phyloP scores from a whole-genome alignment of 805 yeast species.

The Sugiyamaella smithiae region DNA sequence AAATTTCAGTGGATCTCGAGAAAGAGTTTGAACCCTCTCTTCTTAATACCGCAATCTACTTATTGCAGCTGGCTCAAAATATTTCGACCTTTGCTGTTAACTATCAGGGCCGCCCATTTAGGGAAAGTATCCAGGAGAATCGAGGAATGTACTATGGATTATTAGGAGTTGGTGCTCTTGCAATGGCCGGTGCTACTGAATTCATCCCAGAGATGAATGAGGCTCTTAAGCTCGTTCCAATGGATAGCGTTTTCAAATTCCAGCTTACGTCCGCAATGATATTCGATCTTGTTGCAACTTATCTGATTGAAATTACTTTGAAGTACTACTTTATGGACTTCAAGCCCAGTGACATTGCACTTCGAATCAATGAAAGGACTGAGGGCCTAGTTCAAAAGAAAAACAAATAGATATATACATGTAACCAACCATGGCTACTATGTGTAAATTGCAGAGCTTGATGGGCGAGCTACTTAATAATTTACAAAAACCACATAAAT shows the following conservation, averaged over 20 bases:
- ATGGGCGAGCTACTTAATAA: not conserved
- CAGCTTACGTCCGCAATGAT: conserved; percentile 72
- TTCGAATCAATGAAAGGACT: conserved; percentile 32
- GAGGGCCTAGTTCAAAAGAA: conserved; percentile 26
- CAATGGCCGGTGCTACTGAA: conserved; percentile 90
- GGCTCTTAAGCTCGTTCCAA: conserved; percentile 87
- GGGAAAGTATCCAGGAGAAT: conserved; percentile 85
- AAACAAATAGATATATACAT: conserved; percentile 22
- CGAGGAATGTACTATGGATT: conserved; percentile 97
- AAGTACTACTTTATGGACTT: conserved; percentile 83
- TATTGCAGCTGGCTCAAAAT: conserved; percentile 92
- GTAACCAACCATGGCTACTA: too few species aligned
- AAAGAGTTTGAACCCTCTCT: conserved; percentile 84
- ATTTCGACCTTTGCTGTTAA: conserved; percentile 97
- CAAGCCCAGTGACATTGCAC: conserved; percentile 88
- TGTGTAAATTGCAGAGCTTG: not conserved
- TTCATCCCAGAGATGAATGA: conserved; percentile 91
- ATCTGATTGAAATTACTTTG: conserved; percentile 74
- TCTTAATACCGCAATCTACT: conserved; percentile 92
- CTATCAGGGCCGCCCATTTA: conserved; percentile 95
- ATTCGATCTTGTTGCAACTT: conserved; percentile 72
- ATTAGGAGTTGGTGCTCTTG: conserved; percentile 83
- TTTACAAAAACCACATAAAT: not conserved
- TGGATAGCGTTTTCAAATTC: conserved; percentile 68
- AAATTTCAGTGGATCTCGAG: conserved; percentile 84